A percentile compares a stretch with the other conserved stretches of the same genome.
These are phyloP conservation scores for Calonectria pseudoreteaudii DNA, from an alignment of 2,329 filamentous ascomycete genomes.

Conservation along the genomic window DNA sequence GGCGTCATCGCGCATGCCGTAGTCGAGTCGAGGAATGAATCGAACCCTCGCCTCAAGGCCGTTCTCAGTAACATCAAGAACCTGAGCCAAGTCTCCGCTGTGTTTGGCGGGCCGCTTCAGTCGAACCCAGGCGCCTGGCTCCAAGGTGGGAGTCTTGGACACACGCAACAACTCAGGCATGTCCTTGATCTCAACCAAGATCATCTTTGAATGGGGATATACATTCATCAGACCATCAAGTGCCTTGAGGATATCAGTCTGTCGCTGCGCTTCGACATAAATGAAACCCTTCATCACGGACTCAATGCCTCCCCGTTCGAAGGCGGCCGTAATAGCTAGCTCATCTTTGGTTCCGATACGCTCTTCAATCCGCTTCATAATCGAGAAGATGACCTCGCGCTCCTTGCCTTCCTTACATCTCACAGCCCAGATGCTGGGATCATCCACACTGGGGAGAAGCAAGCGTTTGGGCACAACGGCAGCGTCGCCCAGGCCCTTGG, in stretches of 20 bases:
- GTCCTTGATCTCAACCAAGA: constrained; percentile 94
- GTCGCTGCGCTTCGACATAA: constrained; percentile 91
- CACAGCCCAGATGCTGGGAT: constrained; percentile 95
- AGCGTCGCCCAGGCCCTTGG: constrained; percentile 74
- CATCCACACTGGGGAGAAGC: constrained; percentile 91
- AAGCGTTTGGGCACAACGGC: constrained; percentile 86
- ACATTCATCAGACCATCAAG: constrained; percentile 89
- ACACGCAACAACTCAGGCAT: constrained; percentile 97
- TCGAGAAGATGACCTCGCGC: constrained; percentile 86
- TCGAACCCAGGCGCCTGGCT: constrained; percentile 92
- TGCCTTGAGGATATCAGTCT: constrained; percentile 86
- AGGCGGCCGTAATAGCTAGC: constrained; percentile 87
- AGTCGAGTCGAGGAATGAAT: constrained; percentile 91
- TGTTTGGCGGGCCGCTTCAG: constrained; percentile 85
- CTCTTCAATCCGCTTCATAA: constrained; percentile 91
- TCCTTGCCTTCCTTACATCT: constrained; percentile 96
- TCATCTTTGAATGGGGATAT: constrained; percentile 87
- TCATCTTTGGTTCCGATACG: constrained; percentile 81
- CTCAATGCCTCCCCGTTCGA: constrained; percentile 84
- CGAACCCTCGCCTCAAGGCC: constrained; percentile 89
- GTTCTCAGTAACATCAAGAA: constrained; percentile 92
- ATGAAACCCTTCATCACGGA: constrained; percentile 92
- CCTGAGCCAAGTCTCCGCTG: constrained; percentile 88
- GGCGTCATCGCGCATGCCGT: constrained; percentile 85
- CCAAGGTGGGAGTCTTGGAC: constrained; percentile 84